A percentile compares a stretch with the other conserved stretches of the same genome.
These are phyloP conservation scores for Phalaenopsis equestris DNA, from an alignment of 106 monocot species.

Conservation along the genomic window DNA sequence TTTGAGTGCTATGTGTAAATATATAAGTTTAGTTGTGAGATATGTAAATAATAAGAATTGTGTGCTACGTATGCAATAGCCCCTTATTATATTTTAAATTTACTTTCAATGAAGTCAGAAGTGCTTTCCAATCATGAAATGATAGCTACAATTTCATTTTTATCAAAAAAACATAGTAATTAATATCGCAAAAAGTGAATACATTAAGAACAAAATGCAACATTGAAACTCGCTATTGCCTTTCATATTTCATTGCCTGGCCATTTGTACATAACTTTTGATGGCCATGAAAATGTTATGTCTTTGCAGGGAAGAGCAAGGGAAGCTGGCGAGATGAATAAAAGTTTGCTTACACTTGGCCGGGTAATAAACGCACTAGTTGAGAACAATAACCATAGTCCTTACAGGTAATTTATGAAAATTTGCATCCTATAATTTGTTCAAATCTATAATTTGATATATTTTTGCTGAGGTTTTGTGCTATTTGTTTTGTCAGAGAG, in stretches of 20 bases:
- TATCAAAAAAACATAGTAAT: background rate
- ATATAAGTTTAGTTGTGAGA: no score
- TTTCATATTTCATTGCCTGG: background rate
- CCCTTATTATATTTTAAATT: background rate
- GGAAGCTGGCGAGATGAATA: slow-evolving; percentile 98
- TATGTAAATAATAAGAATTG: no score
- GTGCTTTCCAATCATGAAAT: background rate
- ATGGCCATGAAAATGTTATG: background rate
- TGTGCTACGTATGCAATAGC: no score
- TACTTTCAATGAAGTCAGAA: background rate
- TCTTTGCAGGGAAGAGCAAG: slow-evolving; percentile 85
- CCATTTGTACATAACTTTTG: background rate
- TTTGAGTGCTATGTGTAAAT: no score
- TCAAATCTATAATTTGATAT: slow-evolving; percentile 2
- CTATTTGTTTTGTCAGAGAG: slow-evolving; percentile 42
- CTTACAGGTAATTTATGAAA: slow-evolving; percentile 58
- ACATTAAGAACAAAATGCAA: background rate
- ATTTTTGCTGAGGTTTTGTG: slow-evolving; percentile 7
- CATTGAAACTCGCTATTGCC: background rate
- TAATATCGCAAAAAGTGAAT: no score
- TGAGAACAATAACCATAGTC: slow-evolving; percentile 89
- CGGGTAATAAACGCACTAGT: slow-evolving; percentile 95
- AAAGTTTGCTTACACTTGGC: slow-evolving; percentile 97
- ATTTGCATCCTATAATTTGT: background rate
- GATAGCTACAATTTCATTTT: background rate